phyloP scores from a whole-genome alignment of 805 yeast species.

The Teunomyces tritomae region DNA sequence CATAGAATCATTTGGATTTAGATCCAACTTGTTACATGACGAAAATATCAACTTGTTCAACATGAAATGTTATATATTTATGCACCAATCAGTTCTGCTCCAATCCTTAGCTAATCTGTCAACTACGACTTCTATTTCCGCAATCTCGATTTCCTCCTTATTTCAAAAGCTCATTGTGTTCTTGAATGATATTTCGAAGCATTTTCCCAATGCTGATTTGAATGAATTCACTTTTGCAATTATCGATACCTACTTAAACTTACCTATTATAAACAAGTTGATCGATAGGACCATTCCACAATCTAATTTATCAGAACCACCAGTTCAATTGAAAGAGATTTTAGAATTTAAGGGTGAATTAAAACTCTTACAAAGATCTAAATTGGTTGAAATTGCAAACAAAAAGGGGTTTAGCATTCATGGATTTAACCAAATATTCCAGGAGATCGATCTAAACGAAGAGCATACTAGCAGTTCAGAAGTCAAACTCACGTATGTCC shows the following conservation, averaged over 20 bases:
- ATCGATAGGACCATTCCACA: conserved; percentile 19
- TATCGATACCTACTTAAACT: conserved; percentile 40
- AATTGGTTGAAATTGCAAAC: conserved; percentile 28
- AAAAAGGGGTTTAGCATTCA: conserved; percentile 17
- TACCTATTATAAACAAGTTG: conserved; percentile 21
- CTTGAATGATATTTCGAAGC: conserved; percentile 35
- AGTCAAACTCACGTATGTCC: conserved; percentile 12
- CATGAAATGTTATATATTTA: conserved; percentile 31
- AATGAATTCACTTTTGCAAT: conserved; percentile 40
- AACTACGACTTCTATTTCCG: conserved; percentile 38
- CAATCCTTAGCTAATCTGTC: conserved; percentile 36
- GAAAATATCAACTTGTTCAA: conserved; percentile 21
- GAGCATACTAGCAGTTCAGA: not conserved
- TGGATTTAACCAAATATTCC: conserved; percentile 17
- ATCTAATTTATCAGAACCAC: conserved; percentile 10
- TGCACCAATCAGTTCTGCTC: conserved; percentile 33
- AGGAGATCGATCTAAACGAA: conserved; percentile 12
- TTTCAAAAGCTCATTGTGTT: conserved; percentile 37
- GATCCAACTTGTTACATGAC: conserved; percentile 3
- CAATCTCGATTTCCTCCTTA: conserved; percentile 39
- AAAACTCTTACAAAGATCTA: conserved; percentile 46
- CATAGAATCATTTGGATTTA: not conserved
- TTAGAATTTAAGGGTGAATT: conserved; percentile 49
- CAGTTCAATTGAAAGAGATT: conserved; percentile 19
- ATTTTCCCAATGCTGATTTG: conserved; percentile 15